Base-by-base conservation (phyloP, 192 early-diverging fungal genomes). In the Geranomyces variabilis region DNA sequence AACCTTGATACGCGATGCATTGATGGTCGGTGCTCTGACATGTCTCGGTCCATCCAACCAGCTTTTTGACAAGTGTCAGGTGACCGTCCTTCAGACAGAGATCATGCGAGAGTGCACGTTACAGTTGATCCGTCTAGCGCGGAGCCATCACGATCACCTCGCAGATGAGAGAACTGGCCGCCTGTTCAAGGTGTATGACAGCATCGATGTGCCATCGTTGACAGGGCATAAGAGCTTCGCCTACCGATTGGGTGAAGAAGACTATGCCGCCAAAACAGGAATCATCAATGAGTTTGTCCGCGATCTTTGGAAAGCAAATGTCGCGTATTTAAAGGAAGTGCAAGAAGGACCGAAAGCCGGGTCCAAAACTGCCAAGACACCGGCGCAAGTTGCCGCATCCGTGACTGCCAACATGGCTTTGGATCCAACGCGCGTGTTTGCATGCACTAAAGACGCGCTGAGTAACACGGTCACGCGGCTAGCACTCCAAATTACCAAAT, bases 131-230 rank as follows among this genome's bases (percentile, higher is more conserved):
- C 28, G 51, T 19, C 70, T 75, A 33, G 80, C 82, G 0, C 71
- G 75, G 63, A 56, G 43, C 5, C 79, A 77, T 63, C 75, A 71
- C 56, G 79, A 74, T 24, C 74, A 68, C n/a, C 70, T 87, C 19
- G 31, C 76, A 4, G 85, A 87, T 61, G 85, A 87, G 57, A 63
- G 83, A 14, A 82, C 62, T 12, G 85, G 85, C 3, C 72, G 80
- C 24, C 67, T 84, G 48, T 87, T 87, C 62, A 79, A 79, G 58
- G 51, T 70, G 0, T 78, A 83, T 43, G 85, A 82, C 1, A 63
- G 33, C 31, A 59, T 81, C 30, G 79, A 79, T 22, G 65, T 81
- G 2, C 76, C 71, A n/a, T 73, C 79, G 14, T 7, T 34, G 0
- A 69, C 77, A 10, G 83, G 77, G 8, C 66, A 80, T 8, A 46